A percentile compares a stretch with the other conserved stretches of the same genome.
These are phyloP conservation scores for Entomortierella beljakovae DNA, from an alignment of 192 early-diverging fungal genomes.

Conservation along the genomic window DNA sequence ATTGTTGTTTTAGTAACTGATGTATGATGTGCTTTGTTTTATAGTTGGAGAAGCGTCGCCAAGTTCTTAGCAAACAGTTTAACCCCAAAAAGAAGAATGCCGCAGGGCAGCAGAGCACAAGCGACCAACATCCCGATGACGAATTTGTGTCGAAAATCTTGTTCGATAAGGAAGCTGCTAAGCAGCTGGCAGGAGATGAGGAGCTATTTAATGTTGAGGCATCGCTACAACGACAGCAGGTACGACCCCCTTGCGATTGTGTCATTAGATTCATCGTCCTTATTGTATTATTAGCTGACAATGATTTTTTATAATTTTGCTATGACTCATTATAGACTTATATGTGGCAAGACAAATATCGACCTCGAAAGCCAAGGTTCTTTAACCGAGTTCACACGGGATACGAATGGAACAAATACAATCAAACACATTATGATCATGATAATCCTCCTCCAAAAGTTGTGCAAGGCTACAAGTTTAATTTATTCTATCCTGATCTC, in stretches of 20 bases:
- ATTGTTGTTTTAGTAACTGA: not conserved
- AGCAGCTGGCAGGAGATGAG: conserved; percentile 83
- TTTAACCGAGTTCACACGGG: conserved; percentile 98
- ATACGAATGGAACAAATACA: conserved; percentile 99
- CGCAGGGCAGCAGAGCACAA: conserved; percentile 28
- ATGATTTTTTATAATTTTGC: not conserved
- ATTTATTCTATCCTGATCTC: conserved; percentile 98
- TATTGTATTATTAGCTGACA: not conserved
- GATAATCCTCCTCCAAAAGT: conserved; percentile 99
- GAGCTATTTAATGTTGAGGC: conserved; percentile 84
- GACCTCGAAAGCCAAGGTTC: conserved; percentile 94
- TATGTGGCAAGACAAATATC: conserved; percentile 93
- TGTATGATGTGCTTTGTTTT: not conserved
- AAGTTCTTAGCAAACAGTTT: conserved; percentile 65
- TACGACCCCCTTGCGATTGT: not conserved
- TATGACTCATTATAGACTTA: conserved; percentile 61
- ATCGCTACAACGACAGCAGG: conserved; percentile 64
- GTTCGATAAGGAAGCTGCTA: conserved; percentile 78
- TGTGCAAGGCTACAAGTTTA: conserved; percentile 97
- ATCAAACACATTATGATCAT: conserved; percentile 96
- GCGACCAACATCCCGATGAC: conserved; percentile 53
- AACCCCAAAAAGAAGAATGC: conserved; percentile 60
- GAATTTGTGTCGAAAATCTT: conserved; percentile 63
- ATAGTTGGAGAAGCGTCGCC: conserved; percentile 64
- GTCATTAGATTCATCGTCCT: too few species aligned